Conservation (phyloP, 2,329 filamentous ascomycete genomes). For the Penicillium expansum region DNA sequence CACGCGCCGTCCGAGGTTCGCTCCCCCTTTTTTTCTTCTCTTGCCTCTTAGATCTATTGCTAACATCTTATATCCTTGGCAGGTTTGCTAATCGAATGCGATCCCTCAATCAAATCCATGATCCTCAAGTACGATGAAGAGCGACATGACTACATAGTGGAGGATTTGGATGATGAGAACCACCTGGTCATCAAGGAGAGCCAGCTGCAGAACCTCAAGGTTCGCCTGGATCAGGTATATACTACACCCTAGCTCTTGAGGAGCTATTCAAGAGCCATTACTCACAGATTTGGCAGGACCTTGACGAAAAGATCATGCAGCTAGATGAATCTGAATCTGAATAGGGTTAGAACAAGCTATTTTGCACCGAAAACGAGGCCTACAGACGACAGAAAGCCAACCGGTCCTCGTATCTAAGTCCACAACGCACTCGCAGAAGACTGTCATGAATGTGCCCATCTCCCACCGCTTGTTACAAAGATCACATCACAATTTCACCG, state of each 20-base stretch:
- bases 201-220: constrained; percentile 44
- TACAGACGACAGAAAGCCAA: neutral
- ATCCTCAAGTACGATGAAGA: constrained; percentile 50
- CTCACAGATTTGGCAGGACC: constrained; percentile 34
- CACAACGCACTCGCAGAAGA: neutral
- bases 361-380: neutral
- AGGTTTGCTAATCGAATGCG: constrained; percentile 50
- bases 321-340: constrained; percentile 48
- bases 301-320: constrained; percentile 49
- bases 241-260: neutral
- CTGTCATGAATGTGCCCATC: neutral
- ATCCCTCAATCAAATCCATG: constrained; percentile 50
- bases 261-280: neutral
- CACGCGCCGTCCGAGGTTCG: constrained; percentile 43
- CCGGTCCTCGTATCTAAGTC: neutral
- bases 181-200: constrained; percentile 48
- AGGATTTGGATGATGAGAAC: constrained; percentile 47
- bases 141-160: constrained; percentile 48
- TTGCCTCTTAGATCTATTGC: neutral
- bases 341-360: constrained; percentile 15
- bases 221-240: constrained; percentile 41
- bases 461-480: neutral
- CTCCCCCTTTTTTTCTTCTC: neutral
- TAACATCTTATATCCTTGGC: neutral
- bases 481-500: neutral